Evolutionary conservation across 768 basidiomycete genomes (phyloP).

Genomic region (Sarcodon sp.): DNA sequence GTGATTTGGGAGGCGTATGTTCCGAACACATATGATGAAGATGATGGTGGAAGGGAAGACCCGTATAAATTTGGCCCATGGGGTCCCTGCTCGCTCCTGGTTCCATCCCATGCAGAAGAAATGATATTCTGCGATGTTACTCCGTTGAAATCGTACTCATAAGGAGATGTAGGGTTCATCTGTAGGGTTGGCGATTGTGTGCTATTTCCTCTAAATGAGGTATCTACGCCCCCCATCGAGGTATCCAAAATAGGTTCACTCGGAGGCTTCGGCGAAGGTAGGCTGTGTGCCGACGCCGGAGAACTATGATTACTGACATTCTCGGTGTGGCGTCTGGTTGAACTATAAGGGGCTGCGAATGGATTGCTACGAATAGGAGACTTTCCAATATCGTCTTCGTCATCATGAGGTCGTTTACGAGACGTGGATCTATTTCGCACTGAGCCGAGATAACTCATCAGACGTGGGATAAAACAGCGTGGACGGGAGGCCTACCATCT

Average conservation of each 20-base stretch:
- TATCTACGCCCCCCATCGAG: too few species aligned
- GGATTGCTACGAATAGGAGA: conserved; percentile 18
- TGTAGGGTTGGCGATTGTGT: neutral
- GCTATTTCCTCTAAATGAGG: too few species aligned
- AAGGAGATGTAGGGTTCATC: too few species aligned
- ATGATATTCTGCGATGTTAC: too few species aligned
- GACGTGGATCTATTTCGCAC: conserved; percentile 68
- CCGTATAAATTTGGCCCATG: too few species aligned
- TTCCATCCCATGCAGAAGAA: too few species aligned
- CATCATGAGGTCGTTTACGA: conserved; percentile 60
- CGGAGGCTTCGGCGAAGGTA: conserved; percentile 41
- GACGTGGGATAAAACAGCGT: neutral
- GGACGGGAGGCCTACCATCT: neutral
- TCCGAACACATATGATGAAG: neutral
- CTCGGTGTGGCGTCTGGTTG: conserved; percentile 21
- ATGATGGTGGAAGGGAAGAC: neutral
- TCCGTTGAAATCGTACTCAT: too few species aligned
- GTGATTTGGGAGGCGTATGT: neutral
- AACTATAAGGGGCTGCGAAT: conserved; percentile 19
- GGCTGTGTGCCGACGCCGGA: conserved; percentile 51
- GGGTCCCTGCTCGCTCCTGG: too few species aligned
- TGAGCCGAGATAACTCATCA: conserved; percentile 15
- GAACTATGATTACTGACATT: conserved; percentile 58
- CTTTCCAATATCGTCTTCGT: conserved; percentile 28
- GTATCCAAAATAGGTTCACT: too few species aligned